Evolutionary conservation across 495 filamentous ascomycete species (phyloP).

Genomic region (Tuber indicum): DNA sequence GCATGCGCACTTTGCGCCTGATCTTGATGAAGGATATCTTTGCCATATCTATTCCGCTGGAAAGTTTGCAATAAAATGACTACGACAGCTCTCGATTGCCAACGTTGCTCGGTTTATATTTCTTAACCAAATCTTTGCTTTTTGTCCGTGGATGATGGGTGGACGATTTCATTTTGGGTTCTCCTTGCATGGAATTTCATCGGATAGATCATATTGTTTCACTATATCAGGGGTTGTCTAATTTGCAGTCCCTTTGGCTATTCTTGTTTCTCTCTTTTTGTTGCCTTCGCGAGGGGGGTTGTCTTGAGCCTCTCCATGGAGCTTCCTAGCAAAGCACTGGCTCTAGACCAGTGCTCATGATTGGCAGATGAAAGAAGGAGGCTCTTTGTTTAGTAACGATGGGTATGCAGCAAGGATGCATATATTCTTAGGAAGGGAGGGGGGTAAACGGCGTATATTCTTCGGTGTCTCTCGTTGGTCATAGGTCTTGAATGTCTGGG

Average conservation of each 20-base stretch:
- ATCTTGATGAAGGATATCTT: neutral
- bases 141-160: neutral
- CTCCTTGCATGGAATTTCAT: slow-evolving; percentile 5
- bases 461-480: slow-evolving; percentile 5
- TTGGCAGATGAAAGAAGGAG: neutral
- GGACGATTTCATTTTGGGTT: slow-evolving; percentile 4
- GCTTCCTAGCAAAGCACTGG: neutral
- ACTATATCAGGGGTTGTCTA: slow-evolving; percentile 6
- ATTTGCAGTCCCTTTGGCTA: neutral
- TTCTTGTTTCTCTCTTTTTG: neutral
- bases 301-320: neutral
- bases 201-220: slow-evolving; percentile 6
- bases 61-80: neutral
- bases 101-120: neutral
- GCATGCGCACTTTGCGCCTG: neutral
- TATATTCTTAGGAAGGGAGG: slow-evolving; percentile 3
- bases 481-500: slow-evolving; percentile 3
- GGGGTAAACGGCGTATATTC: slow-evolving; percentile 3
- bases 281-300: neutral
- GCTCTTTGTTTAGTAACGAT: slow-evolving; percentile 3
- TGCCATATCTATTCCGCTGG: neutral
- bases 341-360: neutral
- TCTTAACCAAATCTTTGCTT: slow-evolving; percentile 4
- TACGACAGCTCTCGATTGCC: neutral
- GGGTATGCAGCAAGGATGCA: neutral